Base-by-base conservation (phyloP, 331 rosid species). In the Phaseolus coccineus region DNA sequence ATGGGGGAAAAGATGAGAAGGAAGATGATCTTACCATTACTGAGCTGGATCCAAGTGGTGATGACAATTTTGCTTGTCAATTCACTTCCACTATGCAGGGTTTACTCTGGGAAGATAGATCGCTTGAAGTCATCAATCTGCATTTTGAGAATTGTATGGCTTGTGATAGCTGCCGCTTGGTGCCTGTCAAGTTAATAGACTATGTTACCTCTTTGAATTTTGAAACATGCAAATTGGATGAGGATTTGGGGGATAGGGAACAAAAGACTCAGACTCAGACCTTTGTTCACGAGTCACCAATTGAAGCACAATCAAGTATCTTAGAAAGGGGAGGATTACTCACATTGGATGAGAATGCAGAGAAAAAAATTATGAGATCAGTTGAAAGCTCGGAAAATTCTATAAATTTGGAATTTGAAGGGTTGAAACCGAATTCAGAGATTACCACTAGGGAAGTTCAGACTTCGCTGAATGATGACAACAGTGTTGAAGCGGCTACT, bases 101-200 rank as follows among this genome's bases (percentile, higher is more conserved):
- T 74, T 81, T 68, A 50, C 11, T 69, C 14, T 73, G 44, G 84
- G 87, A 68, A 59, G 94, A 91, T 78, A 80, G 77, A 46, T 91
- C 95, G 19, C 66, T 84, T 72, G 92, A 89, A 77, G 25, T 80
- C 51, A 81, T 86, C 37, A 71, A 68, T 51, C 12, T 75, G 81
- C 73, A 83, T 62, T 85, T 71, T 15, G 73, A 67, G 81, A 53
- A 76, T 51, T 13, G 35, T 39, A 44, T 4, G 74, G 37, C 48
- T 30, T 69, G 70, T 69, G 79, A 82, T 47, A 73, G 73, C 13
- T 12, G 69, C 31, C 84, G 90, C 8, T 76, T 90, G 81, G 76
- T 88, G 35, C 87, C 93, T 35, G 24, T 87, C 31, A 85, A 92
- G 67, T 86, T 87, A 72, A 88, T 90, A 74, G 97, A 92, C 52